Percentiles rank a stretch among this genome's conserved stretches.
Evolutionary conservation across 176 grass and related monocot species (phyloP).

Genomic region (Carex parvula): DNA sequence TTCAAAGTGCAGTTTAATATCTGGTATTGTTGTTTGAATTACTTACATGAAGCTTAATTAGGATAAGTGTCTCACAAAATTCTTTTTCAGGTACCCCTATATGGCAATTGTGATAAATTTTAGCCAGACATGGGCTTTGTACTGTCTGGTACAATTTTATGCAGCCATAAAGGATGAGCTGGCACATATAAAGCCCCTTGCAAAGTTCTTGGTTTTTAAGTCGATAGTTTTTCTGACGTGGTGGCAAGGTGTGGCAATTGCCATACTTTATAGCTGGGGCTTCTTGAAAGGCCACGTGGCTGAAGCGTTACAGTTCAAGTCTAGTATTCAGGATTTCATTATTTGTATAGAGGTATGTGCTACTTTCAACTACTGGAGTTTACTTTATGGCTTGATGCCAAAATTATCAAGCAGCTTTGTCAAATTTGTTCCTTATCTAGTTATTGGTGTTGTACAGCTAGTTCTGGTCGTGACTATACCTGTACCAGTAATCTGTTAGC

Average conservation of each 20-base stretch:
- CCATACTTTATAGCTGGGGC: constrained; percentile 72
- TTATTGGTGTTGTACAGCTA: neutral
- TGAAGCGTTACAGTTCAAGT: constrained; percentile 83
- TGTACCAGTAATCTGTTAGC: neutral
- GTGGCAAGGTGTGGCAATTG: constrained; percentile 93
- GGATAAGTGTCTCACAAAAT: neutral
- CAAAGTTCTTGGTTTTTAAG: constrained; percentile 93
- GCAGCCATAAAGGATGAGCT: constrained; percentile 87
- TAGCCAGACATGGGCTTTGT: constrained; percentile 95
- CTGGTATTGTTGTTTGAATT: neutral
- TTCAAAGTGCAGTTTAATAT: neutral
- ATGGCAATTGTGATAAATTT: constrained; percentile 87
- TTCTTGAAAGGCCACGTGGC: constrained; percentile 69
- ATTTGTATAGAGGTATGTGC: constrained; percentile 87
- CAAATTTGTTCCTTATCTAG: constrained; percentile 3
- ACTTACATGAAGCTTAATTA: constrained; percentile 7
- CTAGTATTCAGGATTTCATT: constrained; percentile 94
- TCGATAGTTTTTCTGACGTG: constrained; percentile 98
- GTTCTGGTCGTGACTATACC: neutral
- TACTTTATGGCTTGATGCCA: neutral
- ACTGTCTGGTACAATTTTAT: constrained; percentile 92
- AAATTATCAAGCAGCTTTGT: neutral
- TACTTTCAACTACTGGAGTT: constrained; percentile 9
- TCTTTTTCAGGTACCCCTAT: constrained; percentile 79
- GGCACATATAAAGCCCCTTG: constrained; percentile 86